Conservation (phyloP, 2,329 filamentous ascomycete genomes). For the Alternaria tenuissima region DNA sequence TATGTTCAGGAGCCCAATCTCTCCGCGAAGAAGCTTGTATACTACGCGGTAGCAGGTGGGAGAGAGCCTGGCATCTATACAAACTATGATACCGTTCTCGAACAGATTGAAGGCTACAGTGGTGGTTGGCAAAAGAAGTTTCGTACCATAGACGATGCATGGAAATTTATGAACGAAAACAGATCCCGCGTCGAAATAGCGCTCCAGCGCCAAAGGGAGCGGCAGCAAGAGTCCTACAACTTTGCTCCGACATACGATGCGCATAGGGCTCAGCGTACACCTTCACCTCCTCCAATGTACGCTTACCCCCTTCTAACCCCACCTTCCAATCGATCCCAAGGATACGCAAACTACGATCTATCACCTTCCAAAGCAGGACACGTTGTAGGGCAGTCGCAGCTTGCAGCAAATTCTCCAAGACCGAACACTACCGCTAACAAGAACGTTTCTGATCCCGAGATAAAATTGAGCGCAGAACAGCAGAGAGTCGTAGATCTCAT, state of each 20-base stretch:
- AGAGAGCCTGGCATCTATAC: constrained; percentile 67
- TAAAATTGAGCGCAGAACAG: constrained; percentile 59
- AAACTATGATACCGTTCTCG: constrained; percentile 72
- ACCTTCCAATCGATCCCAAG: not conserved
- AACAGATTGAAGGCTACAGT: constrained; percentile 76
- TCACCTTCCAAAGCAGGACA: not conserved
- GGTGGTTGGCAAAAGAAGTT: constrained; percentile 59
- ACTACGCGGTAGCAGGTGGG: constrained; percentile 67
- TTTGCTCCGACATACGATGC: not conserved
- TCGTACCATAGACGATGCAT: constrained; percentile 68
- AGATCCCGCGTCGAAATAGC: constrained; percentile 25
- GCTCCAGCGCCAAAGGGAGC: not conserved
- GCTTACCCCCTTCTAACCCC: not conserved
- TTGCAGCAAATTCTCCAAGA: not conserved
- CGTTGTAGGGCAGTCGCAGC: not conserved
- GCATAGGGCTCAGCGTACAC: not conserved
- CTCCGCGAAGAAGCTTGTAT: constrained; percentile 56
- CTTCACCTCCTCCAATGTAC: not conserved
- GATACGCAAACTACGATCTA: not conserved
- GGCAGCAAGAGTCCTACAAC: not conserved
- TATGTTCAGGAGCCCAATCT: constrained; percentile 68
- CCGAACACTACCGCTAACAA: not conserved
- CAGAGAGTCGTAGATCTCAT: constrained; percentile 61
- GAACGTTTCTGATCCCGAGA: constrained; percentile 18
- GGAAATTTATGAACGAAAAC: constrained; percentile 71